Evolutionary conservation across 78 protist genomes (phyloP).

Genomic region (Reticulomyxa filosa): DNA sequence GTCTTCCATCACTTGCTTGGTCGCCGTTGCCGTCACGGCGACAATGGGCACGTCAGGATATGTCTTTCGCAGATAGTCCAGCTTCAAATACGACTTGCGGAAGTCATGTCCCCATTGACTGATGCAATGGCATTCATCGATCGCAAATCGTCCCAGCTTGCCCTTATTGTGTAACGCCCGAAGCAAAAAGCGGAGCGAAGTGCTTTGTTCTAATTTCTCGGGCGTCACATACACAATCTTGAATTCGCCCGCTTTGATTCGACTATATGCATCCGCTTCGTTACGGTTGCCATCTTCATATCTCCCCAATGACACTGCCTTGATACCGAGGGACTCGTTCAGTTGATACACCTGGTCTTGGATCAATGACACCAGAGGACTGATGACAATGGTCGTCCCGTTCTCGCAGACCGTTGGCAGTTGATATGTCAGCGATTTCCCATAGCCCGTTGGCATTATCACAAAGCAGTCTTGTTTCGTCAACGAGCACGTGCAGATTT

Average conservation of each 20-base stretch:
- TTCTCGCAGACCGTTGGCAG: slow-evolving; percentile 26
- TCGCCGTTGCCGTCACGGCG: slow-evolving; percentile 30
- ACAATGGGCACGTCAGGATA: slow-evolving; percentile 16
- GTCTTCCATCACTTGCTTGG: slow-evolving; percentile 9
- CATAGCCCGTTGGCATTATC: slow-evolving; percentile 40
- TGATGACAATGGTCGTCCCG: slow-evolving; percentile 27
- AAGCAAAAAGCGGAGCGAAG: not conserved
- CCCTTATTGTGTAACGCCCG: not conserved
- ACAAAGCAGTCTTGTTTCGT: slow-evolving; percentile 9
- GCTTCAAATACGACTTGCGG: slow-evolving; percentile 35
- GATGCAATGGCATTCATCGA: slow-evolving; percentile 41
- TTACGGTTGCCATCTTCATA: not conserved
- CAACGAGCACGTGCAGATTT: slow-evolving; percentile 4
- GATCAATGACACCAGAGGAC: slow-evolving; percentile 39
- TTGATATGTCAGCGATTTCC: slow-evolving; percentile 31
- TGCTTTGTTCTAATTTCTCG: slow-evolving; percentile 6
- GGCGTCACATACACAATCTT: slow-evolving; percentile 32
- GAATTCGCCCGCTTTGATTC: not conserved
- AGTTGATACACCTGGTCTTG: slow-evolving; percentile 24
- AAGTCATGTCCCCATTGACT: slow-evolving; percentile 95
- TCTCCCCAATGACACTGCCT: not conserved
- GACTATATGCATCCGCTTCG: not conserved
- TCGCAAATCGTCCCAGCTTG: slow-evolving; percentile 4
- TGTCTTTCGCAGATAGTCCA: not conserved
- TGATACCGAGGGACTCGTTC: not conserved